These are phyloP conservation scores for Alternaria sp. DNA, from an alignment of 2,329 filamentous ascomycete genomes.

Conservation along the genomic window DNA sequence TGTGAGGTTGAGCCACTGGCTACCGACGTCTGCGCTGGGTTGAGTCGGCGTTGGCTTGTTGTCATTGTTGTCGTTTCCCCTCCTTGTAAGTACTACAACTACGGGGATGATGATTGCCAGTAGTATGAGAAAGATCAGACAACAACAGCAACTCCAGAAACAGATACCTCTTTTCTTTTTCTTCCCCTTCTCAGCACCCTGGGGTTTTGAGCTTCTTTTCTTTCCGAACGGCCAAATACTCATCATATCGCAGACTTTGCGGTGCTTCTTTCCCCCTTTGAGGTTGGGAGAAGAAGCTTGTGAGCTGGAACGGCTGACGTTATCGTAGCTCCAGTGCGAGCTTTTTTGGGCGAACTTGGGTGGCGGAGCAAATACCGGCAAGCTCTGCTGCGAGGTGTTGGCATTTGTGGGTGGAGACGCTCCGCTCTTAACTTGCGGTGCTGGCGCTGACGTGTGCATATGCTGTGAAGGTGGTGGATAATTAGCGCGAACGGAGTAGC, in stretches of 20 bases:
- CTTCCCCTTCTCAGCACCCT: constrained; percentile 37
- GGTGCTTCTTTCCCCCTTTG: constrained; percentile 41
- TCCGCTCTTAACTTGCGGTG: constrained; percentile 21
- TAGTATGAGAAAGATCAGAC: constrained; percentile 45
- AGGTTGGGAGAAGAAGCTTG: constrained; percentile 31
- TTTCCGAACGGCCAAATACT: constrained; percentile 34
- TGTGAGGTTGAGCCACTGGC: constrained; percentile 81
- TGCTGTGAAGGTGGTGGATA: constrained; percentile 28
- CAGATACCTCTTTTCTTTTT: constrained; percentile 44
- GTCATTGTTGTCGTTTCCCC: constrained; percentile 42
- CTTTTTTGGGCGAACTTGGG: constrained; percentile 37
- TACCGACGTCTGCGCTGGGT: constrained; percentile 24
- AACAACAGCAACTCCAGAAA: constrained; percentile 49
- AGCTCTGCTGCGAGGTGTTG: constrained; percentile 25
- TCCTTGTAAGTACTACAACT: constrained; percentile 45
- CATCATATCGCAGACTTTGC: constrained; percentile 42
- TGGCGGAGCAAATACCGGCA: constrained; percentile 45
- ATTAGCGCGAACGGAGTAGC: constrained; percentile 26
- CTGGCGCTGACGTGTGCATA: constrained; percentile 28
- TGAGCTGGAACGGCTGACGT: constrained; percentile 39
- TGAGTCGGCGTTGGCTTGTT: constrained; percentile 38
- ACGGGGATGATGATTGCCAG: constrained; percentile 54
- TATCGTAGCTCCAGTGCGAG: constrained; percentile 38
- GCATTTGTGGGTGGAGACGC: constrained; percentile 18
- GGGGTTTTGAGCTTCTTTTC: constrained; percentile 24